These are phyloP conservation scores for Phoma sp. DNA, from an alignment of 2,329 filamentous ascomycete species.

Conservation along the genomic window DNA sequence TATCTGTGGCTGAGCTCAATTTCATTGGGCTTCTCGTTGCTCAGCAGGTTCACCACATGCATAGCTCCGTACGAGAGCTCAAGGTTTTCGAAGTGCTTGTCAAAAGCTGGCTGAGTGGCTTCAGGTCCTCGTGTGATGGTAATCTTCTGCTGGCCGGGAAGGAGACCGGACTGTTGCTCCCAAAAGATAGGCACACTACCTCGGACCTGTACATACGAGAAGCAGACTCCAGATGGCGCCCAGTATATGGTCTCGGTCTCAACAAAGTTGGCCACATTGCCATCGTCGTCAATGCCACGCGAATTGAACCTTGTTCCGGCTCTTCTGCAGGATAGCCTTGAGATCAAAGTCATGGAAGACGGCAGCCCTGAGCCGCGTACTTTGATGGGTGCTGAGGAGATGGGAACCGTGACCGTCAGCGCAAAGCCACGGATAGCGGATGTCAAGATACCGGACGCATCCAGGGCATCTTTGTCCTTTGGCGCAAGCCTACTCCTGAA, in stretches of 20 bases:
- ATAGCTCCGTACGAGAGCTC: constrained; percentile 87
- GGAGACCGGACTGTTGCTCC: constrained; percentile 87
- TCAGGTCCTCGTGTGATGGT: constrained; percentile 85
- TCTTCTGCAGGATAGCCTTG: constrained; percentile 84
- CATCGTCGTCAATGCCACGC: constrained; percentile 96
- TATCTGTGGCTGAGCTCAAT: constrained; percentile 82
- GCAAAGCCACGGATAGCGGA: constrained; percentile 95
- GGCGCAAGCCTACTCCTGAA: constrained; percentile 83
- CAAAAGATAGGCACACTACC: constrained; percentile 96
- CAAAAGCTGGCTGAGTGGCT: constrained; percentile 91
- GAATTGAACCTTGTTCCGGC: constrained; percentile 96
- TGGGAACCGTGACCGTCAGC: constrained; percentile 82
- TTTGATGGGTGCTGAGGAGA: constrained; percentile 73
- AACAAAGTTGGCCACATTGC: constrained; percentile 98
- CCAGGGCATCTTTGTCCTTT: constrained; percentile 78
- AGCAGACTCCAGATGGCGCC: constrained; percentile 76
- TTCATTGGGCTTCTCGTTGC: constrained; percentile 84
- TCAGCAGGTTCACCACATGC: constrained; percentile 93
- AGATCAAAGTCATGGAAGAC: constrained; percentile 86
- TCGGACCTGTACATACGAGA: constrained; percentile 91
- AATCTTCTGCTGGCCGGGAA: constrained; percentile 94
- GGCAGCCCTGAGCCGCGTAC: constrained; percentile 72
- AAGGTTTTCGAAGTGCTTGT: constrained; percentile 91
- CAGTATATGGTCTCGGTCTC: constrained; percentile 94
- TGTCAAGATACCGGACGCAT: constrained; percentile 84